Conservation (phyloP, 176 grass and related monocot genomes). For the Hyparrhenia diplandra region DNA sequence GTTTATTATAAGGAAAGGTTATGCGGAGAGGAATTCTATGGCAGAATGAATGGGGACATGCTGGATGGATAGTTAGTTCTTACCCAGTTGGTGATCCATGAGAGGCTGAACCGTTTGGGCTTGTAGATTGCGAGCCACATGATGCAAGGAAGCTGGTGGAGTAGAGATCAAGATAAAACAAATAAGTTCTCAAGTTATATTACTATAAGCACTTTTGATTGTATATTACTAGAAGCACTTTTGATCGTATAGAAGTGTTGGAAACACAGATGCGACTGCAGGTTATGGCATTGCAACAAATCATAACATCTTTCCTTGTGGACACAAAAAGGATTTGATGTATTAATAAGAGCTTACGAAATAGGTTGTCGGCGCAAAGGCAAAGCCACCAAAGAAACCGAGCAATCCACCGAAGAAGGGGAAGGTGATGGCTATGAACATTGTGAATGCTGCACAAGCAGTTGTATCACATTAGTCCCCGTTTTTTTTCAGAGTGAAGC, state of each 20-base stretch:
- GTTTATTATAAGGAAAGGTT: neutral
- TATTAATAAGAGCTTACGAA: slow-evolving; percentile 72
- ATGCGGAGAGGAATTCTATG: neutral
- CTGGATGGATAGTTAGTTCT: neutral
- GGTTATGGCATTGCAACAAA: neutral
- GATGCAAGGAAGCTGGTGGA: slow-evolving; percentile 70
- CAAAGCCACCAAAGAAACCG: slow-evolving; percentile 86
- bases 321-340: no score
- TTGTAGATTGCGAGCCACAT: slow-evolving; percentile 94
- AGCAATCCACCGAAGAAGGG: slow-evolving; percentile 83
- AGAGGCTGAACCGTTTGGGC: slow-evolving; percentile 71
- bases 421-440: slow-evolving; percentile 89
- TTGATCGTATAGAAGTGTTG: no score
- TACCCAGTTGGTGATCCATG: slow-evolving; percentile 91
- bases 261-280: neutral
- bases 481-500: neutral
- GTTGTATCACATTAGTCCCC: slow-evolving; percentile 11
- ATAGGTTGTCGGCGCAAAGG: slow-evolving; percentile 81
- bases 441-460: slow-evolving; percentile 67
- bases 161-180: neutral
- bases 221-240: no score
- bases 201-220: no score
- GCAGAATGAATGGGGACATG: neutral
- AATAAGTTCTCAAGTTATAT: neutral
- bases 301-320: neutral